Evolutionary conservation across 345 rosid genomes (phyloP), one percentile per base, ranked within the genome.

Genomic region (Lepidium aucheri): DNA sequence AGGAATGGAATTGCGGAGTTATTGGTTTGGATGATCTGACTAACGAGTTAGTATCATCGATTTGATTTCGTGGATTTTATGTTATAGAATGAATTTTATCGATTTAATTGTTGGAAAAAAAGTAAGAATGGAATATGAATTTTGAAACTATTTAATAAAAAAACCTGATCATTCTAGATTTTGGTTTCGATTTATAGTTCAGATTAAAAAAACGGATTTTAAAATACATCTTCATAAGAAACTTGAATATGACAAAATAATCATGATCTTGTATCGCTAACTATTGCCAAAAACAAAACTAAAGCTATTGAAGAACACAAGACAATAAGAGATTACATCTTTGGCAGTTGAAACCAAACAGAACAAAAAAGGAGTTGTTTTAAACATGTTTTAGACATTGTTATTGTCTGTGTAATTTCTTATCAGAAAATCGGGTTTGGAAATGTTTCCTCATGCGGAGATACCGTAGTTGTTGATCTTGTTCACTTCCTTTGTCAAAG

Each of bases 401-500:
- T 70, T 72, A 47, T 72, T 24, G 26, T 22, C 61, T 35, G 49
- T 71, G 69, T 71, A 56, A 54, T 13, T 53, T 53, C n/a, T 34
- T 43, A 14, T 54, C 63, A 8, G 33, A 42, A 60, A 43, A 11
- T 13, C 14, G 53, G 12, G 34, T 43, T 52, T 59, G 28, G 18
- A 28, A 28, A 28, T 28, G 32, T 56, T 49, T 20, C 47, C 67
- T 94, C 84, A 90, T 14, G 90, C 86, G 7, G 96, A 83, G 68
- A 95, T 95, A 43, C 99, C 97, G 17, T 83, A 79, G 65, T 88
- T 86, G 59, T 94, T 88, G 74, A 95, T 95, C 79, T 89, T 91
- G 57, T 85, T 78, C 46, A 95, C 91, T 83, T 82, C 93, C 78
- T 87, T 87, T 24, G 69, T 76, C 83, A 91, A 75, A 50, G 77